Conservation (phyloP, 1,284 basidiomycete species). For the Bondarzewia mesenterica region DNA sequence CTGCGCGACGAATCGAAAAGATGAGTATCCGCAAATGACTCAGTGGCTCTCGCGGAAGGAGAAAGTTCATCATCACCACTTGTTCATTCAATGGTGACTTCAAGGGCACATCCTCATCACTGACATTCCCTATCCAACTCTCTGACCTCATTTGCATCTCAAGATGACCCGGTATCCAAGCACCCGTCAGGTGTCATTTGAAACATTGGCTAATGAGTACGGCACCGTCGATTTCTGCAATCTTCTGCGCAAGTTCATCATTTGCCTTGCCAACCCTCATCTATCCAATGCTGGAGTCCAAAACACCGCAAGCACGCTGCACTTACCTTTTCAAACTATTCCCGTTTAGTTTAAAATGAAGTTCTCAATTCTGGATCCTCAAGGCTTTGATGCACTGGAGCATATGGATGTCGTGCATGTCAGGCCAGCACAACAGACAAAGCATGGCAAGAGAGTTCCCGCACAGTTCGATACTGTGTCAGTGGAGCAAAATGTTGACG, state of each 20-base stretch:
- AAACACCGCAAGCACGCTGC: neutral
- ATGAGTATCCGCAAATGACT: conserved; percentile 29
- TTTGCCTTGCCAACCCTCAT: neutral
- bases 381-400: neutral
- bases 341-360: conserved; percentile 20
- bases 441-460: neutral
- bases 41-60: conserved; percentile 21
- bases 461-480: neutral
- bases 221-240: conserved; percentile 19
- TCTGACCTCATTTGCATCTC: neutral
- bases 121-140: neutral
- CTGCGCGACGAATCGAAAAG: conserved; percentile 23
- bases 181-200: conserved; percentile 11
- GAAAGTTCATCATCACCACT: neutral
- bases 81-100: neutral
- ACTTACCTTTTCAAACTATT: conserved; percentile 12
- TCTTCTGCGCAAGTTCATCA: neutral
- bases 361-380: conserved; percentile 5
- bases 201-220: conserved; percentile 14
- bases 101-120: neutral
- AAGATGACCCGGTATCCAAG: neutral
- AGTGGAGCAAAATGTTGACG: neutral
- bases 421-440: conserved; percentile 11
- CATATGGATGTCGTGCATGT: conserved; percentile 17
- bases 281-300: neutral